Conservation (phyloP, 1,284 basidiomycete species). For the Boletus holoroseus region DNA sequence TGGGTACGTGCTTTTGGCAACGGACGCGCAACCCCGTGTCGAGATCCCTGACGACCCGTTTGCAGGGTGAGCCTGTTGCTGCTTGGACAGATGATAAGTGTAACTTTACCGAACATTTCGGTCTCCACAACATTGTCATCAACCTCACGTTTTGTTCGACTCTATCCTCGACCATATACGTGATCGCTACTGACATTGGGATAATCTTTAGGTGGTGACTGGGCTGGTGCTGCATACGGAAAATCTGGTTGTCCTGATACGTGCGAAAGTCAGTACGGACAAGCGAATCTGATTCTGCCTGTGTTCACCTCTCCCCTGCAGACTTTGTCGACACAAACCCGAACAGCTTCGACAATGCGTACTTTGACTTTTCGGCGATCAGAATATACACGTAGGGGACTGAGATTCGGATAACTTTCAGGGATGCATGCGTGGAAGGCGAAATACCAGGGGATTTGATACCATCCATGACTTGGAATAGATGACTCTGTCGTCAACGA, state of each 20-base stretch:
- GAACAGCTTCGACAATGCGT: slow-evolving; percentile 43
- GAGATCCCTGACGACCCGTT: neutral
- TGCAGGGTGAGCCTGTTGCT: slow-evolving; percentile 35
- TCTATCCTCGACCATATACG: neutral
- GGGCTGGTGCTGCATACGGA: slow-evolving; percentile 36
- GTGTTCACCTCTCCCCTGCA: slow-evolving; percentile 9
- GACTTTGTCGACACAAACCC: slow-evolving; percentile 37
- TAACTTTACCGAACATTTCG: slow-evolving; percentile 29
- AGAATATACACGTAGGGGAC: slow-evolving; percentile 38
- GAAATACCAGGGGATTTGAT: slow-evolving; percentile 14
- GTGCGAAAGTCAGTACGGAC: slow-evolving; percentile 23
- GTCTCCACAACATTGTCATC: slow-evolving; percentile 37
- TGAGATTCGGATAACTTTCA: neutral
- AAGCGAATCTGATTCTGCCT: neutral
- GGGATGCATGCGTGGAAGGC: slow-evolving; percentile 1
- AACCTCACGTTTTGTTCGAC: slow-evolving; percentile 37
- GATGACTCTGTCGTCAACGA: neutral
- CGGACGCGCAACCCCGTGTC: neutral
- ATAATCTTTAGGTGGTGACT: slow-evolving; percentile 35
- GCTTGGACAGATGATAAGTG: slow-evolving; percentile 34
- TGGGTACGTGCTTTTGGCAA: slow-evolving; percentile 20
- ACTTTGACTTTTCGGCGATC: slow-evolving; percentile 48
- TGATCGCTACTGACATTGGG: neutral
- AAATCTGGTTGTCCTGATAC: slow-evolving; percentile 33
- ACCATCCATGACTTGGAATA: slow-evolving; percentile 4